Conservation (phyloP, 768 basidiomycete genomes). For the Naganishia onofrii region DNA sequence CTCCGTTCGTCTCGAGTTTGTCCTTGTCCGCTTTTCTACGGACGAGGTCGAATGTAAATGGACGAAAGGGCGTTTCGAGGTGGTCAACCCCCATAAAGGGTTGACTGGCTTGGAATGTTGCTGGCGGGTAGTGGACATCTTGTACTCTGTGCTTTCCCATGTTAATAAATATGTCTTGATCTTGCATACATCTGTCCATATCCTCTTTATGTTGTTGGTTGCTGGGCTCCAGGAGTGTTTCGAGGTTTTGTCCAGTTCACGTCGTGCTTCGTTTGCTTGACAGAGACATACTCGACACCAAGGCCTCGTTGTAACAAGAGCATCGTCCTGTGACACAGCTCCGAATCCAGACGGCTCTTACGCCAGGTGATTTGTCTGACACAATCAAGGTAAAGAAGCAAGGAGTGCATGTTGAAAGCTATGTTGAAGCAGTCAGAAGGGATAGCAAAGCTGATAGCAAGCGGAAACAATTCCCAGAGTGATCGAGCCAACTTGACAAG, state of each 20-base stretch:
- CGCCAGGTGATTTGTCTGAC: too few species aligned
- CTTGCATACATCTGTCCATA: not conserved
- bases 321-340: not conserved
- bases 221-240: not conserved
- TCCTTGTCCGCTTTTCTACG: conserved; percentile 9
- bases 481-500: not conserved
- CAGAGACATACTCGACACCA: too few species aligned
- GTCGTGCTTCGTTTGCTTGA: too few species aligned
- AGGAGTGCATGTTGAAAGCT: too few species aligned
- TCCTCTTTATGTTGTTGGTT: not conserved
- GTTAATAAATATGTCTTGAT: not conserved
- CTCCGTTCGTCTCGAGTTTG: conserved; percentile 15
- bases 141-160: not conserved
- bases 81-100: not conserved
- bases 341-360: too few species aligned
- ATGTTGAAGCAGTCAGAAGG: too few species aligned
- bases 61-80: conserved; percentile 16
- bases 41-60: conserved; percentile 12
- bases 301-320: too few species aligned
- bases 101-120: conserved; percentile 14
- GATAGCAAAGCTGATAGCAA: too few species aligned
- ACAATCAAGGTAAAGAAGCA: not conserved
- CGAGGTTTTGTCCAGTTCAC: not conserved
- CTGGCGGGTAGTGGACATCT: conserved; percentile 20
- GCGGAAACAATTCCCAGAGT: not conserved